Conservation (phyloP, 1,284 basidiomycete species). For the Singerocomus inundabilis region DNA sequence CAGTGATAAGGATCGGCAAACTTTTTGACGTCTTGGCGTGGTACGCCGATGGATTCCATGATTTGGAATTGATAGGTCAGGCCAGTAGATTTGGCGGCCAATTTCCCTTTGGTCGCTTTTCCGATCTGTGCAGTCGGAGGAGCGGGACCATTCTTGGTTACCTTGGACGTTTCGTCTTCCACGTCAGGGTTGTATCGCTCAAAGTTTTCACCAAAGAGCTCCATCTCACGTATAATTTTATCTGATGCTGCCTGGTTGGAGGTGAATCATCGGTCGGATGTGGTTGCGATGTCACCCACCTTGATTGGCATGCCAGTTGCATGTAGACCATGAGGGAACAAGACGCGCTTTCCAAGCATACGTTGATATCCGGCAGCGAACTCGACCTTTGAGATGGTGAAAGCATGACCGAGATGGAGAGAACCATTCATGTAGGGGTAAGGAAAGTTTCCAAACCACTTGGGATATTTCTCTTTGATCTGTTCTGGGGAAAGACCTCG, state of each 20-base stretch:
- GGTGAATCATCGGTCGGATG: background rate
- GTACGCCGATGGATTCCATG: conserved; percentile 91
- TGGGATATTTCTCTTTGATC: conserved; percentile 76
- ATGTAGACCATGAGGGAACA: conserved; percentile 97
- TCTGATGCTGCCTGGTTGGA: conserved; percentile 79
- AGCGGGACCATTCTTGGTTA: conserved; percentile 35
- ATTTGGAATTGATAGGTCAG: conserved; percentile 99
- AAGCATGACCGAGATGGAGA: conserved; percentile 96
- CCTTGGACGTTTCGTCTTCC: conserved; percentile 48
- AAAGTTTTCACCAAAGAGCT: conserved; percentile 92
- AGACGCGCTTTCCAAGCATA: conserved; percentile 90
- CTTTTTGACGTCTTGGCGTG: conserved; percentile 88
- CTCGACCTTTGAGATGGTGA: conserved; percentile 98
- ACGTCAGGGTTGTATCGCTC: conserved; percentile 61
- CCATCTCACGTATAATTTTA: conserved; percentile 97
- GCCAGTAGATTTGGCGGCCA: conserved; percentile 91
- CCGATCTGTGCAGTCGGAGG: conserved; percentile 50
- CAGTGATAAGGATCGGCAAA: conserved; percentile 95
- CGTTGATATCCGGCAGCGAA: conserved; percentile 95
- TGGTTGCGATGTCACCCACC: conserved; percentile 47
- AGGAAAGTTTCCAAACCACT: conserved; percentile 97
- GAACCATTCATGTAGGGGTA: conserved; percentile 99
- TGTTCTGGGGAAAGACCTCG: conserved; percentile 62
- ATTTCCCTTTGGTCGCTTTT: conserved; percentile 97
- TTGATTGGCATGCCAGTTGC: conserved; percentile 99